phyloP scores from a whole-genome alignment of 2,329 filamentous ascomycete species.

The Colletotrichum agaves region DNA sequence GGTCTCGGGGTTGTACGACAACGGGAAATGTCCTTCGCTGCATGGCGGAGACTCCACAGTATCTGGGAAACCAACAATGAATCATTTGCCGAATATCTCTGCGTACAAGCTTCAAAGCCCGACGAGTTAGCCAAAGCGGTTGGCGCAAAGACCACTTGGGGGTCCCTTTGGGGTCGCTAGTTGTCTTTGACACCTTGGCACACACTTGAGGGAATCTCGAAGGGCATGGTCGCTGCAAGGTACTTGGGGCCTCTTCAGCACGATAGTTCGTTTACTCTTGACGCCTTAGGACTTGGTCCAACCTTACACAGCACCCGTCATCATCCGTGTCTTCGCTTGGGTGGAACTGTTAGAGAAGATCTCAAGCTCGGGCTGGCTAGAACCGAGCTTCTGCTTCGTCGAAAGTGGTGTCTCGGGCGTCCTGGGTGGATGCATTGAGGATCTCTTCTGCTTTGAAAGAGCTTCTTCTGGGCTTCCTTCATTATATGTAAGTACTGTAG shows the following conservation, averaged over 20 bases:
- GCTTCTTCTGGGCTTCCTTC: not conserved
- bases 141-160: not conserved
- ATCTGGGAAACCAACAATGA: conserved; percentile 14
- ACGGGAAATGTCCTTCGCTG: conserved; percentile 20
- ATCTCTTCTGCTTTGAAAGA: not conserved
- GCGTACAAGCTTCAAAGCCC: conserved; percentile 1
- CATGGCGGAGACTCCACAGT: not conserved
- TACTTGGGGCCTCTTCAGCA: not conserved
- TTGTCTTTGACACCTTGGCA: not conserved
- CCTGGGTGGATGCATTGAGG: conserved; percentile 39
- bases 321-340: conserved; percentile 42
- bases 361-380: conserved; percentile 38
- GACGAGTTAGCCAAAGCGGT: not conserved
- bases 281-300: conserved; percentile 13
- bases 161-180: not conserved
- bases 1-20: conserved; percentile 17
- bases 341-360: conserved; percentile 50
- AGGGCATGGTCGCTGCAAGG: not conserved
- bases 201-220: not conserved
- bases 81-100: not conserved
- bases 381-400: conserved; percentile 14
- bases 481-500: conserved; percentile 25
- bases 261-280: conserved; percentile 2
- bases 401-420: conserved; percentile 33
- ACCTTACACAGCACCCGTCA: conserved; percentile 52